Base-by-base conservation (phyloP, 1,139 yeast genomes). In the Saccharomyces hybrid region DNA sequence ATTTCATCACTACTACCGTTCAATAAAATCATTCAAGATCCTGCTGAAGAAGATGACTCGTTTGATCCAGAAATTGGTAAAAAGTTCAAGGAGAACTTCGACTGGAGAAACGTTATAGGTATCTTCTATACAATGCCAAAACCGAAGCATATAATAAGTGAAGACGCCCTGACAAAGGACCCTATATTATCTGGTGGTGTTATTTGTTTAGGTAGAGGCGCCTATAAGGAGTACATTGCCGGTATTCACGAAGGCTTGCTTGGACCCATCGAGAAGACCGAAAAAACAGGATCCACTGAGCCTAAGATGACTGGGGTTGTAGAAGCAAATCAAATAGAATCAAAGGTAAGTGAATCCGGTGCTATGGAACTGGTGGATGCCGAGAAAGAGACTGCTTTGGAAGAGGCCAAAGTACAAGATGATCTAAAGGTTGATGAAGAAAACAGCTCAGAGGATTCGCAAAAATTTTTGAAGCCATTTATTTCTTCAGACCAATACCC, bases 171-270 rank as follows among this genome's bases (percentile, higher is more conserved):
- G 8, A 69, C 66, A 13, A 58, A 60, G 25, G 74, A 76, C 58
- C 77, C 77, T 6, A 65, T 69, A 7, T 69, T 75, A 30, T 80
- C 85, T 8, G 97, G 97, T 23, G 99, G 99, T 51, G 85, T 90
- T 13, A 79, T 95, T 26, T 88, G 97, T 69, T 75, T 95, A 32
- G 99, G 99, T 2, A 79, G 99, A 68, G 99, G 99, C 55, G 93
- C 98, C 0, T 93, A 82, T 70, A 93, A 91, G 70, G 99, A 95
- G 74, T 95, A 88, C 68, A 70, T 95, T 55, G 79, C 81, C 52
- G 99, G 99, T 6, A 70, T 95, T 8, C 97, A 93, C 65, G 99
- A 95, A 72, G 99, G 99, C 7, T 78, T 95, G 68, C 73, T 95
- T 52, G 99, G 99, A 0, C 98, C 98, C 2, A 74, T 91, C 57